phyloP scores from a whole-genome alignment of 2,329 filamentous ascomycete species.

The Arthrobotrys iridis region DNA sequence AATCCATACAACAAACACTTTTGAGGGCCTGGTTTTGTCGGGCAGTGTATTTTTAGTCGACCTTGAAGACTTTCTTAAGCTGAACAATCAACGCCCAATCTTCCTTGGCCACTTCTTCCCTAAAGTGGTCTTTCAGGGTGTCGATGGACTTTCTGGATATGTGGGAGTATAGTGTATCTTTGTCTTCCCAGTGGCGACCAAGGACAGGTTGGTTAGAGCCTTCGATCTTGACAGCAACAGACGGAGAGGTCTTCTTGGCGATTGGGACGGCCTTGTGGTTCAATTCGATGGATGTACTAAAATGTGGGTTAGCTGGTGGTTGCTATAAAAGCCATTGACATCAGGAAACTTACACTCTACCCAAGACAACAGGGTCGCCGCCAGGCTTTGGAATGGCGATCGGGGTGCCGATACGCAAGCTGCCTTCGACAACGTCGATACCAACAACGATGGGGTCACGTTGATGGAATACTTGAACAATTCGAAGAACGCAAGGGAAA shows the following conservation, averaged over 20 bases:
- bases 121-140: constrained; percentile 94
- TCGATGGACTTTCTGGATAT: constrained; percentile 91
- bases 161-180: constrained; percentile 84
- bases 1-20: neutral
- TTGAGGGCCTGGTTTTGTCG: neutral
- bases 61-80: constrained; percentile 93
- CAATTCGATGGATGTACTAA: constrained; percentile 91
- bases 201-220: constrained; percentile 91
- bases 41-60: constrained; percentile 69
- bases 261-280: constrained; percentile 94
- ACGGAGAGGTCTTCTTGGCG: constrained; percentile 97
- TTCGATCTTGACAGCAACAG: constrained; percentile 97
- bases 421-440: constrained; percentile 93
- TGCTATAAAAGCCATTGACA: constrained; percentile 12
- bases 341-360: constrained; percentile 80
- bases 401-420: constrained; percentile 85
- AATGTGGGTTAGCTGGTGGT: constrained; percentile 56
- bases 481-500: constrained; percentile 90
- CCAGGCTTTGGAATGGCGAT: constrained; percentile 85
- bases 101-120: constrained; percentile 84
- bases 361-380: constrained; percentile 85
- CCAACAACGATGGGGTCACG: constrained; percentile 93
- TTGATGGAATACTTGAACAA: constrained; percentile 98
- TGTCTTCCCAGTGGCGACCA: constrained; percentile 92
- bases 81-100: constrained; percentile 96